Conservation (phyloP, 768 basidiomycete genomes). For the Ramaria sp. region DNA sequence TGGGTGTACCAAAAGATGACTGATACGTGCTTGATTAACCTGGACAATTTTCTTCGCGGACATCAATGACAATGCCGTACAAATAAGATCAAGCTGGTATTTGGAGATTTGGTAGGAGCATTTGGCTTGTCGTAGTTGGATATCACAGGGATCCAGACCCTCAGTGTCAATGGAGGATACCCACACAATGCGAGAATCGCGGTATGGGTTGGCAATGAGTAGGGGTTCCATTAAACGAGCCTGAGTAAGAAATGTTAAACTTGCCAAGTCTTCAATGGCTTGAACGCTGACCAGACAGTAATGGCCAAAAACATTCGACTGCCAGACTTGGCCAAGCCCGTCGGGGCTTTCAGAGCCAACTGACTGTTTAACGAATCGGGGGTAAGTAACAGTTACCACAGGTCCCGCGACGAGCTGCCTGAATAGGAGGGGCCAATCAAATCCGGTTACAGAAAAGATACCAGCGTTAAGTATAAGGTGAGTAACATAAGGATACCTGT, state of each 20-base stretch:
- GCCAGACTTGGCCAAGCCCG: slow-evolving; percentile 74
- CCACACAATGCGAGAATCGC: slow-evolving; percentile 63
- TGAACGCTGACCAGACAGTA: slow-evolving; percentile 53
- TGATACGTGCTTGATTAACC: slow-evolving; percentile 20
- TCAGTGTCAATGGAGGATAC: slow-evolving; percentile 60
- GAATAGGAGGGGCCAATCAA: slow-evolving; percentile 39
- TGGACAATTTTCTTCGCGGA: slow-evolving; percentile 20
- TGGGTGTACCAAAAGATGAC: slow-evolving; percentile 60
- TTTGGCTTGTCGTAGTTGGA: slow-evolving; percentile 52
- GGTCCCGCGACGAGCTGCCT: slow-evolving; percentile 38
- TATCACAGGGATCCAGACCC: slow-evolving; percentile 53
- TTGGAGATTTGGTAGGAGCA: slow-evolving; percentile 65
- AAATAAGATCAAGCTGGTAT: slow-evolving; percentile 67
- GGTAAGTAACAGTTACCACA: slow-evolving; percentile 39
- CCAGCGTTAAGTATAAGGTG: slow-evolving; percentile 80
- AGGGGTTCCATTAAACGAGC: slow-evolving; percentile 49
- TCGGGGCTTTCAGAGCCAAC: slow-evolving; percentile 52
- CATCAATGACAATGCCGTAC: slow-evolving; percentile 39
- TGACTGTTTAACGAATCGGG: slow-evolving; percentile 47
- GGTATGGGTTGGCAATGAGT: slow-evolving; percentile 26
- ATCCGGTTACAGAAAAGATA: slow-evolving; percentile 41
- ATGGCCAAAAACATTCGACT: slow-evolving; percentile 77
- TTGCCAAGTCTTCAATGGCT: background rate
- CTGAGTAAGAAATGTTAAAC: slow-evolving; percentile 25
- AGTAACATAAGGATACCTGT: slow-evolving; percentile 70